Conservation (phyloP, 768 basidiomycete genomes). For the Podaxis mareebaensis region DNA sequence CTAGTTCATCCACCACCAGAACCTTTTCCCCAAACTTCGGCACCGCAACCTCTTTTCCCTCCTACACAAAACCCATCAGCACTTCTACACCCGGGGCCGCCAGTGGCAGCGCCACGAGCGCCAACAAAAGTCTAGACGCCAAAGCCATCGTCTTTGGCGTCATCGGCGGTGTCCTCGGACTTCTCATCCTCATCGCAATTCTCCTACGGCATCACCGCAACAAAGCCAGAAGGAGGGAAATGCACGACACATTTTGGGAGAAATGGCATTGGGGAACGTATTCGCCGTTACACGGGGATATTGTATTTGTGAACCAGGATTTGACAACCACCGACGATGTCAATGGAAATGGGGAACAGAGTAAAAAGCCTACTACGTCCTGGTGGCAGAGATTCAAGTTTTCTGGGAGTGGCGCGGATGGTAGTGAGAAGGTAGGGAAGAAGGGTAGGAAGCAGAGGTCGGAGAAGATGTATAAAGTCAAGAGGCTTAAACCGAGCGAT, state of each 20-base stretch:
- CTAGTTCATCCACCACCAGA: not conserved
- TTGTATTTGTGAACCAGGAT: not conserved
- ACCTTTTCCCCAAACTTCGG: not conserved
- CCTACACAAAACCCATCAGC: not conserved
- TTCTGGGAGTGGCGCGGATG: not conserved
- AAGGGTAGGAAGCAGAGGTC: not conserved
- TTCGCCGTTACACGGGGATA: not conserved
- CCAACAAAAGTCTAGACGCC: not conserved
- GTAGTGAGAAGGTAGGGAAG: not conserved
- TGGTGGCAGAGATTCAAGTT: not conserved
- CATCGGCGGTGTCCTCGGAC: not conserved
- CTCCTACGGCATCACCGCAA: not conserved
- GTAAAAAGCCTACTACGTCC: not conserved
- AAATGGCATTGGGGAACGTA: constrained; percentile 7
- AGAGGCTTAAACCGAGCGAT: not conserved
- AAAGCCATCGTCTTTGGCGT: not conserved
- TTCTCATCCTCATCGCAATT: not conserved
- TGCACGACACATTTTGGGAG: not conserved
- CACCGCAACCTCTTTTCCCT: not conserved
- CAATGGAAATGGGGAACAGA: not conserved
- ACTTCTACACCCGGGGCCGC: not conserved
- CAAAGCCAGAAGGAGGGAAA: not conserved
- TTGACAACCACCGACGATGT: not conserved
- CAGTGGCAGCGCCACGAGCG: not conserved
- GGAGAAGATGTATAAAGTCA: constrained; percentile 10